Evolutionary conservation across 805 yeast species (phyloP).

Genomic region (Metschnikowia kofuensis): DNA sequence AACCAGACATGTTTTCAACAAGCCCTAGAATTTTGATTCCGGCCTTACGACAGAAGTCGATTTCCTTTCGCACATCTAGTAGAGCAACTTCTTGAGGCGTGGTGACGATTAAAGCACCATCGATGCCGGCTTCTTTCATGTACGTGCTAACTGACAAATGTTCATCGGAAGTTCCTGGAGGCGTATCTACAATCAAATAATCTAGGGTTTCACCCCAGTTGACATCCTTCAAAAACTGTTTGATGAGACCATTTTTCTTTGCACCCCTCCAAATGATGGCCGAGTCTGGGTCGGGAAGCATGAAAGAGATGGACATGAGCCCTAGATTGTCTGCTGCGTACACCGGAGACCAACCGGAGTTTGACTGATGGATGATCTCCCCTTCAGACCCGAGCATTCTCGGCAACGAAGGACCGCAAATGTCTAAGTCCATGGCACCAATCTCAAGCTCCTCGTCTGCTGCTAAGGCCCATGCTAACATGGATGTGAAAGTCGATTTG

Average conservation of each 20-base stretch:
- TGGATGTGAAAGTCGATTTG: slow-evolving; percentile 90
- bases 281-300: slow-evolving; percentile 89
- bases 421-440: slow-evolving; percentile 96
- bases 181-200: slow-evolving; percentile 89
- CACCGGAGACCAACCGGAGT: slow-evolving; percentile 95
- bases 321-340: slow-evolving; percentile 94
- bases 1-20: slow-evolving; percentile 98
- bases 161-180: slow-evolving; percentile 98
- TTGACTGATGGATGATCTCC: slow-evolving; percentile 83
- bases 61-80: slow-evolving; percentile 91
- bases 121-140: slow-evolving; percentile 85
- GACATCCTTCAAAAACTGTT: slow-evolving; percentile 90
- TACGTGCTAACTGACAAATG: slow-evolving; percentile 87
- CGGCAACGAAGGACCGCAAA: slow-evolving; percentile 97
- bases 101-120: slow-evolving; percentile 92
- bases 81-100: slow-evolving; percentile 98
- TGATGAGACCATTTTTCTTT: slow-evolving; percentile 90
- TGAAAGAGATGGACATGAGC: slow-evolving; percentile 90
- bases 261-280: slow-evolving; percentile 97
- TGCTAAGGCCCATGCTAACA: slow-evolving; percentile 96
- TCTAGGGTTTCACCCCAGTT: slow-evolving; percentile 87
- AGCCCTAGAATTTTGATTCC: slow-evolving; percentile 80
- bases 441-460: slow-evolving; percentile 75
- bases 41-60: slow-evolving; percentile 92
- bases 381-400: slow-evolving; percentile 89